Evolutionary conservation across 495 filamentous ascomycete species (phyloP).

Genomic region (Aspergillus avenaceus): DNA sequence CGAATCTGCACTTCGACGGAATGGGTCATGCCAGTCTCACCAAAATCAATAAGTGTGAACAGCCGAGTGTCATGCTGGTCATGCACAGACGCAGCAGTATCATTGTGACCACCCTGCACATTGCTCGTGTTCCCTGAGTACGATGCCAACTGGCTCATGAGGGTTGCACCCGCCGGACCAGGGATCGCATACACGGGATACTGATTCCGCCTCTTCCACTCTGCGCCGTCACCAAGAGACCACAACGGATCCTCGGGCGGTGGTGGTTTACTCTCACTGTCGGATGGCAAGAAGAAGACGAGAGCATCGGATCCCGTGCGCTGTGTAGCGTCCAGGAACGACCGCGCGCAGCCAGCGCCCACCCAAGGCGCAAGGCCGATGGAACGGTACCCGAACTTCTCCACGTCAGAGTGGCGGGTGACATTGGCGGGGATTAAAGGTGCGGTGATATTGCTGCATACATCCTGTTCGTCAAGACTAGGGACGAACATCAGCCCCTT

Average conservation of each 20-base stretch:
- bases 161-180: slow-evolving; percentile 53
- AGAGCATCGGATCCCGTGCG: slow-evolving; percentile 57
- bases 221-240: slow-evolving; percentile 57
- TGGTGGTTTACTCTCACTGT: slow-evolving; percentile 58
- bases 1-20: not conserved
- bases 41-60: slow-evolving; percentile 59
- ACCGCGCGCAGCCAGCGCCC: slow-evolving; percentile 58
- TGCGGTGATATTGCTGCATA: slow-evolving; percentile 56
- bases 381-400: slow-evolving; percentile 47
- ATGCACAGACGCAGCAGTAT: slow-evolving; percentile 31
- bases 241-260: slow-evolving; percentile 53
- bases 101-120: slow-evolving; percentile 48
- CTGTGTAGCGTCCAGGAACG: slow-evolving; percentile 62
- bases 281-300: slow-evolving; percentile 67
- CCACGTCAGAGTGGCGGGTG: slow-evolving; percentile 65
- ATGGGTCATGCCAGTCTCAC: slow-evolving; percentile 36
- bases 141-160: slow-evolving; percentile 67
- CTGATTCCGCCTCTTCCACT: slow-evolving; percentile 58
- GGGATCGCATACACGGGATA: slow-evolving; percentile 87
- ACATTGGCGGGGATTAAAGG: slow-evolving; percentile 67
- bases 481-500: slow-evolving; percentile 83
- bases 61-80: slow-evolving; percentile 47
- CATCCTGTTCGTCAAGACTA: slow-evolving; percentile 47
- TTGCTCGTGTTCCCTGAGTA: slow-evolving; percentile 70
- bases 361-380: slow-evolving; percentile 92